Conservation (phyloP, 2,329 filamentous ascomycete species). For the Epichloe glyceriae region DNA sequence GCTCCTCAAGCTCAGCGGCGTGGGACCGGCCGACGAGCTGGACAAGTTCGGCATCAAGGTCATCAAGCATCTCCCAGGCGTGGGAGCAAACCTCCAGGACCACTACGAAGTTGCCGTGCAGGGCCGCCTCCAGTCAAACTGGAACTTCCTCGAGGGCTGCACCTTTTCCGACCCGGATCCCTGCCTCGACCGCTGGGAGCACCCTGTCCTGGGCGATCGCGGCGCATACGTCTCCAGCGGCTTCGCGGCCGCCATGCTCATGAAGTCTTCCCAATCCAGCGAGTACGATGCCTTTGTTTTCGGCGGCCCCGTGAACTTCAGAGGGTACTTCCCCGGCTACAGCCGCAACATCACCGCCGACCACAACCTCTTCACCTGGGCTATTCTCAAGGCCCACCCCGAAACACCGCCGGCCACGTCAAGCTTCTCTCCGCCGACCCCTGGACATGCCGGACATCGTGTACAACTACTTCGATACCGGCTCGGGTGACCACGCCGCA, state of each 20-base stretch:
- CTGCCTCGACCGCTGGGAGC: slow-evolving; percentile 21
- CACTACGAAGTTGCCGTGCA: slow-evolving; percentile 16
- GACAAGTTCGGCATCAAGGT: slow-evolving; percentile 33
- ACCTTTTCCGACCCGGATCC: slow-evolving; percentile 19
- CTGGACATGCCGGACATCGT: slow-evolving; percentile 49
- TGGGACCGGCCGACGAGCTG: slow-evolving; percentile 29
- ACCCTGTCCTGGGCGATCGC: slow-evolving; percentile 2
- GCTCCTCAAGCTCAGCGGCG: slow-evolving; percentile 32
- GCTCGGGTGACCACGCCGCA: slow-evolving; percentile 30
- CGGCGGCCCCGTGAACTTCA: slow-evolving; percentile 15
- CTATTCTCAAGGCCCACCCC: slow-evolving; percentile 45
- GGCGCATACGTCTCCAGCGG: slow-evolving; percentile 15
- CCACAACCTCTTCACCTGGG: slow-evolving; percentile 25
- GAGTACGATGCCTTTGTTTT: slow-evolving; percentile 20
- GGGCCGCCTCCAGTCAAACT: slow-evolving; percentile 7
- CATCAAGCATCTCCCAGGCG: slow-evolving; percentile 44
- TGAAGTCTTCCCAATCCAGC: slow-evolving; percentile 16
- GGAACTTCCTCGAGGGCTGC: slow-evolving; percentile 11
- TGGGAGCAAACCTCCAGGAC: slow-evolving; percentile 39
- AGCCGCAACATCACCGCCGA: slow-evolving; percentile 6
- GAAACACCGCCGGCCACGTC: slow-evolving; percentile 50
- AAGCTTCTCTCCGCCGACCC: slow-evolving; percentile 44
- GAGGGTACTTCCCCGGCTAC: slow-evolving; percentile 18
- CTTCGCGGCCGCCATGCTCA: slow-evolving; percentile 12
- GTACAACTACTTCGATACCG: slow-evolving; percentile 47